Conservation (phyloP, 495 filamentous ascomycete genomes). For the Aspergillus ellipticus region DNA sequence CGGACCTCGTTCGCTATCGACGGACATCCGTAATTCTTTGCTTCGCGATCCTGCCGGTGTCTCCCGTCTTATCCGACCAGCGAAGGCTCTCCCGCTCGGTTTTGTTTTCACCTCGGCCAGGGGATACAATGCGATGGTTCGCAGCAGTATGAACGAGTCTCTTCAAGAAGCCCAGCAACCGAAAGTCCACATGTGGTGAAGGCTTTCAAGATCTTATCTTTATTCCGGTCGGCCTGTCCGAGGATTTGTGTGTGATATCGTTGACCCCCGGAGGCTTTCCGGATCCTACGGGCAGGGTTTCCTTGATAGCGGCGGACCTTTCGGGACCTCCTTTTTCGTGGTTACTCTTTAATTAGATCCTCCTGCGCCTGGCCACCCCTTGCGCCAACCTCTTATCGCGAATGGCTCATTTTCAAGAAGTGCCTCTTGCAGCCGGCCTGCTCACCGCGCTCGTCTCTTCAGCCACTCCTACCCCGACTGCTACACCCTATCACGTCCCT, state of each 20-base stretch:
- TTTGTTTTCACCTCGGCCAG: not conserved
- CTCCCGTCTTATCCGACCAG: not conserved
- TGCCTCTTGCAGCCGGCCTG: slow-evolving; percentile 24
- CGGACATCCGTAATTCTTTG: not conserved
- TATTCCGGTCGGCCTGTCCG: not conserved
- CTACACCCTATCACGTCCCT: slow-evolving; percentile 12
- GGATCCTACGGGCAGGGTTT: not conserved
- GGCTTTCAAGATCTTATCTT: not conserved
- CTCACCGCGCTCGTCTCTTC: slow-evolving; percentile 28
- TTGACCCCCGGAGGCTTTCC: not conserved
- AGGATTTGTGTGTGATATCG: not conserved
- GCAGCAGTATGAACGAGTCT: slow-evolving; percentile 13
- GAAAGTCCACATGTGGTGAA: not conserved
- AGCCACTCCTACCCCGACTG: slow-evolving; percentile 21
- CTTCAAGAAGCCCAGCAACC: not conserved
- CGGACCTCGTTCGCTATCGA: not conserved
- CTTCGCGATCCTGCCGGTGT: not conserved
- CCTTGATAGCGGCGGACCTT: not conserved
- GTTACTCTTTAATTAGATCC: not conserved
- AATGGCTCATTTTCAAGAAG: slow-evolving; percentile 19
- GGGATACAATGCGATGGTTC: slow-evolving; percentile 4
- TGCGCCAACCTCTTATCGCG: not conserved
- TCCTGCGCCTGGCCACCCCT: not conserved
- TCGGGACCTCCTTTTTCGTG: slow-evolving; percentile 5
- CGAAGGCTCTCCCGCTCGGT: not conserved